Conservation (phyloP, 768 basidiomycete species). For the Sporobolomyces pararoseus region DNA sequence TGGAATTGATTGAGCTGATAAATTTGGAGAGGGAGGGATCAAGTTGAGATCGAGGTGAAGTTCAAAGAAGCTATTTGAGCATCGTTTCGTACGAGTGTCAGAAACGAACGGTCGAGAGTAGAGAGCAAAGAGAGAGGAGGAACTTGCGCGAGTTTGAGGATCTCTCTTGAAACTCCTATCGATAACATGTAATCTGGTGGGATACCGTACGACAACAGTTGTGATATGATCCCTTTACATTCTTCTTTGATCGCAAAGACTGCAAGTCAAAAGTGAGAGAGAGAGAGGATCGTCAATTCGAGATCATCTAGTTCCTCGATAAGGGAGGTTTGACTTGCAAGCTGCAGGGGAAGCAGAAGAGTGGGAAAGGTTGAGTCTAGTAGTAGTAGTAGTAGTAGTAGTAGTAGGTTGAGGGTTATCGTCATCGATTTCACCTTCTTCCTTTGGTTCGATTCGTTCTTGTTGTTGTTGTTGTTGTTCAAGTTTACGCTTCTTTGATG, state of each 20-base stretch:
- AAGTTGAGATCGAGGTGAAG: constrained; percentile 16
- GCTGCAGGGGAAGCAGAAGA: neutral
- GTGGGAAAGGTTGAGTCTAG: too few species aligned
- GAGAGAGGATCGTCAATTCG: too few species aligned
- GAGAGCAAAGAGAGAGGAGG: neutral
- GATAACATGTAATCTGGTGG: constrained; percentile 34
- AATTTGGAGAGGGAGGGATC: neutral
- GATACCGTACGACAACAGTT: constrained; percentile 33
- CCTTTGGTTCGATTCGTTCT: neutral
- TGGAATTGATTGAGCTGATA: neutral
- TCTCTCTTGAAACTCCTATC: constrained; percentile 35
- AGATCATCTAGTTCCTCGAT: too few species aligned
- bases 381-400: too few species aligned
- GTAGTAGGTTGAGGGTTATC: too few species aligned
- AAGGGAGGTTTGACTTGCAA: too few species aligned
- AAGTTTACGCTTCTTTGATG: constrained; percentile 33
- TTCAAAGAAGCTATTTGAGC: constrained; percentile 25
- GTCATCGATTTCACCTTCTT: constrained; percentile 38
- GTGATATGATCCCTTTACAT: constrained; percentile 27
- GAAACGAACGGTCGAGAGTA: too few species aligned
- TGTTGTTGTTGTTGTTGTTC: neutral
- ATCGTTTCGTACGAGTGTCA: neutral
- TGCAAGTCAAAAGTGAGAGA: neutral
- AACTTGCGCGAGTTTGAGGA: constrained; percentile 16
- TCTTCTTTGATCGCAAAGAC: constrained; percentile 27